phyloP scores from a whole-genome alignment of 2,329 filamentous ascomycete genomes.

The Plectosphaerella plurivora region DNA sequence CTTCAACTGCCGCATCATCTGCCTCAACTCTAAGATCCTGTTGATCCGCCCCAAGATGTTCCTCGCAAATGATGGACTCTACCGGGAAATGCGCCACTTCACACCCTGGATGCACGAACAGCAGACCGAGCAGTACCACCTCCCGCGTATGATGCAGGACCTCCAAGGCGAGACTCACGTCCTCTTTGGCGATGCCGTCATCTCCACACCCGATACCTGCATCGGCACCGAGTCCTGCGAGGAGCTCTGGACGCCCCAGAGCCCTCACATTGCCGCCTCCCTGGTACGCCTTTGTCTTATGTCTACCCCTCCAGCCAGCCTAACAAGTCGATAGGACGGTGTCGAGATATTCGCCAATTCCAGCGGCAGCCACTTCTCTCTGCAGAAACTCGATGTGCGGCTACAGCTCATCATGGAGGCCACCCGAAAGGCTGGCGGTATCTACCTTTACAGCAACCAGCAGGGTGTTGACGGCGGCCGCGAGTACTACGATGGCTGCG shows the following conservation, averaged over 20 bases:
- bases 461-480: constrained; percentile 51
- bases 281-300: background rate
- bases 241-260: constrained; percentile 57
- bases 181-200: constrained; percentile 64
- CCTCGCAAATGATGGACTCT: constrained; percentile 66
- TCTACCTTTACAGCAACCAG: constrained; percentile 53
- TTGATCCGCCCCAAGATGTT: constrained; percentile 49
- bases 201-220: constrained; percentile 55
- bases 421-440: constrained; percentile 40
- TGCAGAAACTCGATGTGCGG: constrained; percentile 59
- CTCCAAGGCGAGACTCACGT: constrained; percentile 43
- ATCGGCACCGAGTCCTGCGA: constrained; percentile 59
- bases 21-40: constrained; percentile 62
- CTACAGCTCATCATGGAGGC: constrained; percentile 63
- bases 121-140: constrained; percentile 59
- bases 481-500: constrained; percentile 47
- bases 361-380: constrained; percentile 58
- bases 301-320: background rate
- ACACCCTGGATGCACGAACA: constrained; percentile 57
- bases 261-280: constrained; percentile 22
- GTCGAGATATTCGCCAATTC: constrained; percentile 70
- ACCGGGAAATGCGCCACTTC: constrained; percentile 58
- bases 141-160: constrained; percentile 55
- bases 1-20: constrained; percentile 32
- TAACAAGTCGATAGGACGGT: constrained; percentile 39